Base-by-base conservation (phyloP, 441 rosid genomes). In the Euphorbia celastroides region DNA sequence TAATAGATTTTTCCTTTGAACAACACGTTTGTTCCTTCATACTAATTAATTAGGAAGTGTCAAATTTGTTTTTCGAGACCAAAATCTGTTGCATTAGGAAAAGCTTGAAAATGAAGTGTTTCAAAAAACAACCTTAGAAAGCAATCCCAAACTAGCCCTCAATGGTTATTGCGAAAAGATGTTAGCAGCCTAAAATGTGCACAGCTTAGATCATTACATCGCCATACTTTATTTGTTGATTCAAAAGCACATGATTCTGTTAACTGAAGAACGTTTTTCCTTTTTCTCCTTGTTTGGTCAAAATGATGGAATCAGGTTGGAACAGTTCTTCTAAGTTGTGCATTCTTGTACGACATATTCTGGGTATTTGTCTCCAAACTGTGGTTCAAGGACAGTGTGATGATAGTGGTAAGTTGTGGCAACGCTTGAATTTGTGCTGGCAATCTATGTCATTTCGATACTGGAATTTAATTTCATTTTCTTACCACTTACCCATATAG, bases 311-410 rank as follows among this genome's bases (percentile, higher is more conserved):
- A 72, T 72, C 88, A 92, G 98, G 96, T 92, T 5, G 98, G 96
- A 72, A 88, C 93, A 61, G 91, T 89, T 67, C 96, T 92, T 59
- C 93, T 92, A 61, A 78, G 98, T 69, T 92, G 96, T 75, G 93
- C 98, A 69, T 89, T 92, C 79, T 70, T 89, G 80, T 89, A 92
- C 62, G 98, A 92, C 81, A 89, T 89, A 80, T 92, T 92, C 80
- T 92, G 98, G 98, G 98, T 92, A 61, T 89, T 92, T 67, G 81
- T 85, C 71, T 92, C 96, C 58, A 89, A 86, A 71, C 68, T 78
- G 80, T 77, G 83, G 86, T 92, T 92, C 84, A 83, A 88, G 44
- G 96, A 89, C 81, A 92, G 98, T 61, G 98, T 92, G 73, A 92
- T 92, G 98, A 92, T 92, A 75, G 98, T 86, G 81, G 98, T 89